These are phyloP conservation scores for Abortiporus biennis DNA, from an alignment of 1,284 basidiomycete genomes.

Conservation along the genomic window DNA sequence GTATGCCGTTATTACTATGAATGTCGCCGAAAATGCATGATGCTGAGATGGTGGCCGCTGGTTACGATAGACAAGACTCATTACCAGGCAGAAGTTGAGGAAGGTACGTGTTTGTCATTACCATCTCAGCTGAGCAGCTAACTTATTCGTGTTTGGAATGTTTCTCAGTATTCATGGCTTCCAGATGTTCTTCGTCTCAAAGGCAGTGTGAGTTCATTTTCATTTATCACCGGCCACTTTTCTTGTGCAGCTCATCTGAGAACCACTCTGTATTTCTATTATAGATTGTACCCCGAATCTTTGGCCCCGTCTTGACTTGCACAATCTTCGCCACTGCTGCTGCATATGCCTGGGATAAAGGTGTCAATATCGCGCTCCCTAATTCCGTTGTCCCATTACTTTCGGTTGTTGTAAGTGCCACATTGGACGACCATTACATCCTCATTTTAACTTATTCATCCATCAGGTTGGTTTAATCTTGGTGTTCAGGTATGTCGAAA, in stretches of 20 bases:
- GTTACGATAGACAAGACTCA: conserved; percentile 28
- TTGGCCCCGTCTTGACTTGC: conserved; percentile 79
- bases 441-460: conserved; percentile 6
- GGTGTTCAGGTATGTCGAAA: conserved; percentile 58
- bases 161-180: conserved; percentile 77
- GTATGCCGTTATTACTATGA: too few species aligned
- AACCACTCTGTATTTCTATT: not conserved
- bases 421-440: conserved; percentile 7
- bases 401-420: conserved; percentile 76
- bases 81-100: conserved; percentile 25
- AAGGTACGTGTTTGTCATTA: conserved; percentile 19
- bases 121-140: not conserved
- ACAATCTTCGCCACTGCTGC: conserved; percentile 67
- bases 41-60: too few species aligned
- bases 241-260: not conserved
- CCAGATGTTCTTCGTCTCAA: conserved; percentile 80
- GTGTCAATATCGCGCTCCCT: conserved; percentile 50
- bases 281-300: conserved; percentile 60
- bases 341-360: conserved; percentile 50
- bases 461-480: conserved; percentile 68
- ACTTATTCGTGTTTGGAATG: conserved; percentile 1
- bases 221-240: not conserved
- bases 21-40: too few species aligned
- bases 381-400: conserved; percentile 80
- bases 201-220: conserved; percentile 51